These are phyloP conservation scores for Aspergillus latus DNA, from an alignment of 2,329 filamentous ascomycete species.

Conservation along the genomic window DNA sequence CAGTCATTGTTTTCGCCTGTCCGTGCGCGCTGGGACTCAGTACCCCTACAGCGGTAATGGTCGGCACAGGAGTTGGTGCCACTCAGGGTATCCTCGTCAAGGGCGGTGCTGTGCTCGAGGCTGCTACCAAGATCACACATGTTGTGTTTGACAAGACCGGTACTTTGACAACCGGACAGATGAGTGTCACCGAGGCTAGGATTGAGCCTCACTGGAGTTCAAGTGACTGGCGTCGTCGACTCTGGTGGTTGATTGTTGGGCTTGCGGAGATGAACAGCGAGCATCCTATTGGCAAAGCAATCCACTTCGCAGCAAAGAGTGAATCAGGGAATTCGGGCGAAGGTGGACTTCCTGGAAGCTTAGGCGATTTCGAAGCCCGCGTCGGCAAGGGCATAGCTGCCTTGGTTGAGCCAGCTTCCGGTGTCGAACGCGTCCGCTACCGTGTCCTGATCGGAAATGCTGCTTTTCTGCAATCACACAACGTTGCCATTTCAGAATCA, in stretches of 20 bases:
- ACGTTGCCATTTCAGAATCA: slow-evolving; percentile 53
- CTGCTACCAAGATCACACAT: slow-evolving; percentile 83
- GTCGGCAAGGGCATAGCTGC: slow-evolving; percentile 86
- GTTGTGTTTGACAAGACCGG: slow-evolving; percentile 95
- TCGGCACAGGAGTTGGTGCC: slow-evolving; percentile 93
- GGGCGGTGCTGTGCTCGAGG: slow-evolving; percentile 88
- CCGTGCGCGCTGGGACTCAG: slow-evolving; percentile 94
- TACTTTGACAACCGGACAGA: slow-evolving; percentile 89
- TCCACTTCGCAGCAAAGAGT: slow-evolving; percentile 71
- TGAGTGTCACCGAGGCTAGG: slow-evolving; percentile 77
- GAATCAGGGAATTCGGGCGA: slow-evolving; percentile 72
- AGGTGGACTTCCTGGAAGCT: slow-evolving; percentile 73
- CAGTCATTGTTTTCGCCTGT: slow-evolving; percentile 96
- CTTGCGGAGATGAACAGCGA: slow-evolving; percentile 96
- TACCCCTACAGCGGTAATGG: slow-evolving; percentile 97
- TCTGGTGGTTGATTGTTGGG: slow-evolving; percentile 96
- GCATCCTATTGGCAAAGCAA: slow-evolving; percentile 90
- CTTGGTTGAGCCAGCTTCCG: slow-evolving; percentile 71
- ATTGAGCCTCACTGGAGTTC: slow-evolving; percentile 69
- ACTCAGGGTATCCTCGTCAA: slow-evolving; percentile 98
- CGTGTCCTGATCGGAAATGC: slow-evolving; percentile 81
- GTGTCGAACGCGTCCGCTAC: slow-evolving; percentile 69
- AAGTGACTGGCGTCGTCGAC: slow-evolving; percentile 64
- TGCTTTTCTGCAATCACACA: slow-evolving; percentile 69
- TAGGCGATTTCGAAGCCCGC: slow-evolving; percentile 78